phyloP scores from a whole-genome alignment of 805 yeast genomes.

The Metschnikowia cubensis region DNA sequence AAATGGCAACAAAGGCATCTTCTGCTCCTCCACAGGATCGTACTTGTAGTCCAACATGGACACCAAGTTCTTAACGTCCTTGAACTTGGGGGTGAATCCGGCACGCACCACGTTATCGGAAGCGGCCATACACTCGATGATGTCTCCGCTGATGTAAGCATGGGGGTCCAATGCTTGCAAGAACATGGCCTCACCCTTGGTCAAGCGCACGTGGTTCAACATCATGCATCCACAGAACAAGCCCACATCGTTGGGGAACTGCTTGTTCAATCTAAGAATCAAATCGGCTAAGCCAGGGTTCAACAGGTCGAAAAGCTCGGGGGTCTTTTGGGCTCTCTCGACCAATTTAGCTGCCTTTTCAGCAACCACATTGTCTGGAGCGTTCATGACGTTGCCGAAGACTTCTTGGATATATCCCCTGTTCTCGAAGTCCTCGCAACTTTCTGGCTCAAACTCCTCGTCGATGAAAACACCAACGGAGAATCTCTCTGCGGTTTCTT shows the following conservation, averaged over 20 bases:
- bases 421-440: constrained; percentile 50
- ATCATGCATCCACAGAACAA: constrained; percentile 92
- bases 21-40: constrained; percentile 89
- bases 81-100: constrained; percentile 99
- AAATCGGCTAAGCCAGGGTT: constrained; percentile 60
- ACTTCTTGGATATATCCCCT: constrained; percentile 66
- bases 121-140: constrained; percentile 99
- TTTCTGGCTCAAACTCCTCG: constrained; percentile 43
- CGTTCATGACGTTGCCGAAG: constrained; percentile 80
- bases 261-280: constrained; percentile 71
- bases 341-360: constrained; percentile 63
- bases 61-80: constrained; percentile 88
- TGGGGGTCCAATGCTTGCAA: constrained; percentile 97
- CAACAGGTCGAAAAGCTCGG: constrained; percentile 51
- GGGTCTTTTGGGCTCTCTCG: constrained; percentile 54
- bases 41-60: constrained; percentile 86
- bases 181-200: constrained; percentile 94
- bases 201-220: constrained; percentile 79
- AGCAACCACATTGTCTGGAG: constrained; percentile 57
- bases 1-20: constrained; percentile 66
- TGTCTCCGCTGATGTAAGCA: constrained; percentile 95
- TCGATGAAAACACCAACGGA: constrained; percentile 41
- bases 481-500: constrained; percentile 52
- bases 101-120: constrained; percentile 97
- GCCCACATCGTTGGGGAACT: constrained; percentile 93